Base-by-base conservation (phyloP, 2,329 filamentous ascomycete genomes). In the Microsporum canis region DNA sequence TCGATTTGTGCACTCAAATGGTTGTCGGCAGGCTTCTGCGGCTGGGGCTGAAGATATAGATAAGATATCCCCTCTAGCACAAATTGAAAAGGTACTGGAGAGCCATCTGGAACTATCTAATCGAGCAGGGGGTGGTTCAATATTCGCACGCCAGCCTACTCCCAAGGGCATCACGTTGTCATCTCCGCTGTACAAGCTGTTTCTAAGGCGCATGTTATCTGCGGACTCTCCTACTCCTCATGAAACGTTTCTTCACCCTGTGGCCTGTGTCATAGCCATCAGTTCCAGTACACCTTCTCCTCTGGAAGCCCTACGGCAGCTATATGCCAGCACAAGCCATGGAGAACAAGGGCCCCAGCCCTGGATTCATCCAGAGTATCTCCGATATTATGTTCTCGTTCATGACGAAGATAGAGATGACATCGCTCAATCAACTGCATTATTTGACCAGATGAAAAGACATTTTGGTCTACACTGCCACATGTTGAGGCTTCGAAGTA, bases 391-490 rank as follows among this genome's bases (percentile, higher is more conserved):
- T 74, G 89, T 99, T 14, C 79, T 99, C 47, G 87, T 99, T 17
- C 94, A 99, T 69, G 94, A 99, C 68, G 95, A 99, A 75, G 94
- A 99, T 71, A 85, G 85, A 63, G 92, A 96, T 70, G 91, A 99
- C 71, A 95, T 97, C 63, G 84, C 84, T 41, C 88, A 91, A 74
- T 95, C 91, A 10, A 92, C 92, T 73, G 84, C 85, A 17, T 79
- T 97, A 33, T 99, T 96, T 73, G 94, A 99, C 68, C 90, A 96
- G 73, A 99, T 99, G 95, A 99, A 97, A 75, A 85, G 94, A n/a
- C 90, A 96, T 75, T 89, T 99, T 65, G 94, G 94, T 1, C 78
- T 97, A 56, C 91, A 99, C 74, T 99, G 94, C 71, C 94, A 99
- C 74, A 80, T 99, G 8, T 79, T 99, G 38, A 81, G 95, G 65